phyloP scores from a whole-genome alignment of 1,139 yeast genomes.

The Saccharomycopsis hybrid region DNA sequence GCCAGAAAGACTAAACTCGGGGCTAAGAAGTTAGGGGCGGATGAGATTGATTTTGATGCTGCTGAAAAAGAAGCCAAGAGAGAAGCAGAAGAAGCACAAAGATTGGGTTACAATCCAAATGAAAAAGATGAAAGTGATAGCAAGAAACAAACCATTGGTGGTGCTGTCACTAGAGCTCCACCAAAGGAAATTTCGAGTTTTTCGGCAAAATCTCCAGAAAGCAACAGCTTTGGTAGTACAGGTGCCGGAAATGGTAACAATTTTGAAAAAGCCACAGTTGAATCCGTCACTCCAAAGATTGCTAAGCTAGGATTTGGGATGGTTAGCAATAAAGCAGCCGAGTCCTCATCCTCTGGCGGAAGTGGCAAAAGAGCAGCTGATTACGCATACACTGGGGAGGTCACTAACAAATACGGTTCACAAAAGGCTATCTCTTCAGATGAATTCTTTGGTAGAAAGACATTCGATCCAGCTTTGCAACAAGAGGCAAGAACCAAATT shows the following conservation, averaged over 20 bases:
- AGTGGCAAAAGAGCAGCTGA: conserved; percentile 35
- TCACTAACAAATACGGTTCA: conserved; percentile 69
- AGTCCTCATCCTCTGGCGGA: conserved; percentile 33
- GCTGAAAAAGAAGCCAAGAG: conserved; percentile 80
- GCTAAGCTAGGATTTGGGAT: conserved; percentile 84
- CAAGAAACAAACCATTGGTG: conserved; percentile 19
- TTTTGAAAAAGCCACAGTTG: conserved; percentile 33
- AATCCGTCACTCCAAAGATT: conserved; percentile 61
- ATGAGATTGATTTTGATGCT: conserved; percentile 84
- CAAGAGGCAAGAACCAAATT: conserved; percentile 75
- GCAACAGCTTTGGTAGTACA: no score
- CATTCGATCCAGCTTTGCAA: conserved; percentile 71
- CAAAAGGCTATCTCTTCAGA: conserved; percentile 96
- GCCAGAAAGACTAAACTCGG: conserved; percentile 50
- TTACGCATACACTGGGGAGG: conserved; percentile 58
- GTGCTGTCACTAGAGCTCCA: conserved; percentile 13
- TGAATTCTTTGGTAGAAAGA: conserved; percentile 85
- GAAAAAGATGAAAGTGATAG: no score
- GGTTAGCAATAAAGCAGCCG: conserved; percentile 41
- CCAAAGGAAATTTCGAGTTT: conserved; percentile 24
- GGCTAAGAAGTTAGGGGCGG: conserved; percentile 40
- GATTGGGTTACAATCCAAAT: conserved; percentile 61
- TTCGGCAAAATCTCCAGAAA: conserved; percentile 22
- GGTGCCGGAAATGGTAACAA: no score
- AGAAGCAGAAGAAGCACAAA: conserved; percentile 70